Conservation (phyloP, 1,284 basidiomycete species). For the Volvariella volvacea region DNA sequence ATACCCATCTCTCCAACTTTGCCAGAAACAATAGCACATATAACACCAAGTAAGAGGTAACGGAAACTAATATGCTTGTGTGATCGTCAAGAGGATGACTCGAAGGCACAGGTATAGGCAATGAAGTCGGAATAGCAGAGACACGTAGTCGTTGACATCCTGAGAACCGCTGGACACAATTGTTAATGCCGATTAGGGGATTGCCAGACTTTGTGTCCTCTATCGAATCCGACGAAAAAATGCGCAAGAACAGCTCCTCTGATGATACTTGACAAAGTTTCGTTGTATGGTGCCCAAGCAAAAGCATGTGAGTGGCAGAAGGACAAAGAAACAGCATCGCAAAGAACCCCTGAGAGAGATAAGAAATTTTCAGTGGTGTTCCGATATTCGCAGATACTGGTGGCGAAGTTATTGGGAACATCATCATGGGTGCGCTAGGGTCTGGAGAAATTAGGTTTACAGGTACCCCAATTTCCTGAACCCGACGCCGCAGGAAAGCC, state of each 20-base stretch:
- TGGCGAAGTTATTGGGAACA: conserved; percentile 12
- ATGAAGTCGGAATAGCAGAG: conserved; percentile 11
- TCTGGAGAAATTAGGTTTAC: conserved; percentile 37
- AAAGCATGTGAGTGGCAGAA: conserved; percentile 34
- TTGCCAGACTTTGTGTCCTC: neutral
- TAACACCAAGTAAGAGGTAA: conserved; percentile 14
- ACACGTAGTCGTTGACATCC: conserved; percentile 15
- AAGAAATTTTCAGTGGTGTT: conserved; percentile 34
- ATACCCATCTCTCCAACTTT: conserved; percentile 30
- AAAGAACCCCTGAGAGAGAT: conserved; percentile 50
- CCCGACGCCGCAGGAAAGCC: conserved; percentile 27
- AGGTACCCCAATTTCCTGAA: conserved; percentile 22
- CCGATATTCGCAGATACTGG: neutral
- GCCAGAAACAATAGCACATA: conserved; percentile 23
- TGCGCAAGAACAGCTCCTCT: conserved; percentile 25
- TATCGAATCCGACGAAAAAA: conserved; percentile 24
- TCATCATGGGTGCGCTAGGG: conserved; percentile 17
- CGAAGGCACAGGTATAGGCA: conserved; percentile 14
- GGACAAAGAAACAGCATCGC: conserved; percentile 42
- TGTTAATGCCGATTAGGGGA: too few relatives aligned
- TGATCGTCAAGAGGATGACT: conserved; percentile 20
- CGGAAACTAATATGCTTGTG: conserved; percentile 5
- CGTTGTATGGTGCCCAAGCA: conserved; percentile 26
- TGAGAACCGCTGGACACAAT: neutral
- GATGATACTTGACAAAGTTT: conserved; percentile 30